Evolutionary conservation across 306 rosid genomes (phyloP).

Genomic region (Vachellia pachyceras): DNA sequence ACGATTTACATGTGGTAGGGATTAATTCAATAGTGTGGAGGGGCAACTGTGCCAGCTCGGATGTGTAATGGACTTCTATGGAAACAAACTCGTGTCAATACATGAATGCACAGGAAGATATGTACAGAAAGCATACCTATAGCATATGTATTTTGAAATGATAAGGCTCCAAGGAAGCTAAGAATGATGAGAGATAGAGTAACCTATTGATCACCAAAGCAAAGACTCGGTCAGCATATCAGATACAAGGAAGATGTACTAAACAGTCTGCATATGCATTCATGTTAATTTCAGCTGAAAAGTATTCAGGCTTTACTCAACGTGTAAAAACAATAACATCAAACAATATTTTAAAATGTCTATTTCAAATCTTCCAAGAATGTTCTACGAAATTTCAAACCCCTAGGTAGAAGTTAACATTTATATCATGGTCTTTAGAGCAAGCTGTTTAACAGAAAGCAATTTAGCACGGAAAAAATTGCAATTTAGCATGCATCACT

Average conservation of each 20-base stretch:
- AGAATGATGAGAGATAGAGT: conserved; percentile 65
- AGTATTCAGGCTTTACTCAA: background rate
- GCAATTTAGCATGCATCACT: background rate
- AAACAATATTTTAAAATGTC: conserved; percentile 6
- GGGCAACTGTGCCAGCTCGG: background rate
- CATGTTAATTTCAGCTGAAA: background rate
- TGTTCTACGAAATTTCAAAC: conserved; percentile 14
- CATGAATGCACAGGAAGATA: conserved; percentile 34
- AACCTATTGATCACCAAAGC: conserved; percentile 61
- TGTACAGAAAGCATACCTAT: conserved; percentile 63
- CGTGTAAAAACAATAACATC: background rate
- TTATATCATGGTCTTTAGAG: conserved; percentile 6
- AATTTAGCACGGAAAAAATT: background rate
- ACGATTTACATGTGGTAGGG: conserved; percentile 1
- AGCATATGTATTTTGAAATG: conserved; percentile 63
- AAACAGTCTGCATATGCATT: background rate
- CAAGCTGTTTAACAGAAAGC: conserved; percentile 20
- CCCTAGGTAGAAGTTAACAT: background rate
- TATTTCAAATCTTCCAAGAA: background rate
- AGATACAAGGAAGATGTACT: conserved; percentile 1
- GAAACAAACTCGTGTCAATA: conserved; percentile 3
- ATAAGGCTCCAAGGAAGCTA: conserved; percentile 75
- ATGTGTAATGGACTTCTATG: background rate
- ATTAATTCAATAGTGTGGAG: conserved; percentile 15
- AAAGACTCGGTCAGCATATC: conserved; percentile 36